Base-by-base conservation (phyloP, 257 asterid genomes). In the Eucommia ulmoides region DNA sequence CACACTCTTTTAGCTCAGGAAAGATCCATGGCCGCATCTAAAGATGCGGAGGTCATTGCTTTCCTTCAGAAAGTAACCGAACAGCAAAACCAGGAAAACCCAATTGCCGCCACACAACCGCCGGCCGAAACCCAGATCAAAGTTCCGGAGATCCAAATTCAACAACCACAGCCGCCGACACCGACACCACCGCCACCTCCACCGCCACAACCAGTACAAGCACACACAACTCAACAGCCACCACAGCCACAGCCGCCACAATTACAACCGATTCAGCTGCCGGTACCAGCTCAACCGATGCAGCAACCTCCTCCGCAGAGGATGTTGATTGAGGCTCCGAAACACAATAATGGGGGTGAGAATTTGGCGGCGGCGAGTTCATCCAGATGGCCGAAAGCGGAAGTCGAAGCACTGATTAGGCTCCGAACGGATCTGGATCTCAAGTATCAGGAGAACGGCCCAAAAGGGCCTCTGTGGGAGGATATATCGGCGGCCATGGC, bases 401-500 rank as follows among this genome's bases (percentile, higher is more conserved):
- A 91, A 58, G 83, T 91, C 7, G 73, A 91, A 55, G 89, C 96
- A 0, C 53, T 91, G 52, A 91, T 91, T 45, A 61, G 46, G 8
- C 79, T 91, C 9, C 75, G 98, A 8, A 83, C 88, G 7, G 64
- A 66, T 20, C 64, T 91, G 0, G 98, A 91, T 4, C 18, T 54
- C 2, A 86, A 86, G 73, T 91, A 91, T 60, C 93, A 83, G 52
- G 96, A 85, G 3, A 86, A 57, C 59, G 94, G 87, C 8, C 94
- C 98, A 1, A 86, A 86, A 59, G 98, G 95, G 35, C 96, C 96
- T 3, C 71, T 86, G 0, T 91, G 98, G 98, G 96, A 91, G 61
- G 96, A 91, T 44, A 86, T 91, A 8, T 91, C 98, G 0, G 47
- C 71, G 1, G 82, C 77, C 1, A 91, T 91, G 98, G 18, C 35